Percentiles rank a stretch among this genome's conserved stretches.
These are phyloP conservation scores for Aspergillus biplanus DNA, from an alignment of 495 filamentous ascomycete species.

Conservation along the genomic window DNA sequence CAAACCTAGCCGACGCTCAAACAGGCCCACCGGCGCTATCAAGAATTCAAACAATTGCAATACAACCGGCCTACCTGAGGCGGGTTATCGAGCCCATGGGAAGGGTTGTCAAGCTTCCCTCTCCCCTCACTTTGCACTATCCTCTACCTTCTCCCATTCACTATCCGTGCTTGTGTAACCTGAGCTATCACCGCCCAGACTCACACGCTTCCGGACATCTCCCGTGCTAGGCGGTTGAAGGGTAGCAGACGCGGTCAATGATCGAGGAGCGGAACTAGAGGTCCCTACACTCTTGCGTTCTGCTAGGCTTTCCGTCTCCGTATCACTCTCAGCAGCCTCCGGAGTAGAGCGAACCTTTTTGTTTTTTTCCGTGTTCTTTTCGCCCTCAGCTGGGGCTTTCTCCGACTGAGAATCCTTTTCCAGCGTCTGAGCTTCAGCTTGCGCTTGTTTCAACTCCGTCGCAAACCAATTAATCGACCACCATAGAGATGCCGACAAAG, in stretches of 20 bases:
- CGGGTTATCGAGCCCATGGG: background rate
- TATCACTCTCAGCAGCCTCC: constrained; percentile 49
- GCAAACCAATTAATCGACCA: constrained; percentile 97
- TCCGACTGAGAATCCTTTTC: constrained; percentile 42
- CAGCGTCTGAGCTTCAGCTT: constrained; percentile 63
- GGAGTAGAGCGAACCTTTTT: constrained; percentile 34
- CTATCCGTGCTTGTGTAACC: constrained; percentile 59
- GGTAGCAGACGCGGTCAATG: constrained; percentile 28
- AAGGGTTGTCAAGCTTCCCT: background rate
- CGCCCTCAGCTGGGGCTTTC: constrained; percentile 32
- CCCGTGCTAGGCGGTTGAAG: constrained; percentile 33
- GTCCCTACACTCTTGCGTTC: constrained; percentile 24
- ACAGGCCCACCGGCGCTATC: background rate
- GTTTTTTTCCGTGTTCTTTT: constrained; percentile 29
- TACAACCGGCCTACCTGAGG: background rate
- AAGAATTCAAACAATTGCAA: background rate
- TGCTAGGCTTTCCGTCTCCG: constrained; percentile 49
- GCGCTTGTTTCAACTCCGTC: constrained; percentile 68
- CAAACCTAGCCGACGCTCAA: background rate
- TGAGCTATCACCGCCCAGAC: constrained; percentile 49
- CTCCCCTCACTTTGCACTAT: constrained; percentile 28
- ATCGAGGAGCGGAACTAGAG: constrained; percentile 27
- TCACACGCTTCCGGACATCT: constrained; percentile 46
- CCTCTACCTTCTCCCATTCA: constrained; percentile 61
- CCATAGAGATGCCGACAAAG: constrained; percentile 82